phyloP scores from a whole-genome alignment of 2,329 filamentous ascomycete species.

The Shiraia sp. region DNA sequence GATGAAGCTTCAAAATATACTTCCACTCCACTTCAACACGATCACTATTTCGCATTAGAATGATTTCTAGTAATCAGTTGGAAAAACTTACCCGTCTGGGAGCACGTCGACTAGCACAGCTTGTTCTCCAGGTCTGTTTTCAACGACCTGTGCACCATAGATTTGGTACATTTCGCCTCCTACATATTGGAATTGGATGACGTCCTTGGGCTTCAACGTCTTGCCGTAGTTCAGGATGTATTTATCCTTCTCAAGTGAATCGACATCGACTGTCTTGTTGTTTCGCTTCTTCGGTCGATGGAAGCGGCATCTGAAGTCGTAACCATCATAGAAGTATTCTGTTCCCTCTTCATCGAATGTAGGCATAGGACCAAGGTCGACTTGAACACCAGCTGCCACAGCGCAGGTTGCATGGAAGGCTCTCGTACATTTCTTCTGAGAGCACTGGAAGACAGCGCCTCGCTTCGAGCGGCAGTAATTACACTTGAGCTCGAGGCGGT shows the following conservation, averaged over 20 bases:
- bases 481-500: slow-evolving; percentile 88
- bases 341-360: slow-evolving; percentile 88
- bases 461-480: slow-evolving; percentile 92
- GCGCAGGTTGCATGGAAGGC: slow-evolving; percentile 96
- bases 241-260: slow-evolving; percentile 70
- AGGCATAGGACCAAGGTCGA: slow-evolving; percentile 83
- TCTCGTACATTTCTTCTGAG: slow-evolving; percentile 87
- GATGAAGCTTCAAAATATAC: slow-evolving; percentile 75
- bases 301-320: slow-evolving; percentile 93
- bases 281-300: slow-evolving; percentile 89
- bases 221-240: slow-evolving; percentile 70
- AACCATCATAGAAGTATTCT: slow-evolving; percentile 88
- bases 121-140: slow-evolving; percentile 78
- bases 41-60: slow-evolving; percentile 55
- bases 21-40: slow-evolving; percentile 82
- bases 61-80: background rate
- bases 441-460: slow-evolving; percentile 97
- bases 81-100: slow-evolving; percentile 72
- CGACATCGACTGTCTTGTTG: slow-evolving; percentile 72
- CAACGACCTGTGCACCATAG: slow-evolving; percentile 84
- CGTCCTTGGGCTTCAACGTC: slow-evolving; percentile 70
- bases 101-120: slow-evolving; percentile 79
- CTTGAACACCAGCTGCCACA: slow-evolving; percentile 85
- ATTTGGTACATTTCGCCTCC: slow-evolving; percentile 80
- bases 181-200: slow-evolving; percentile 85